A percentile compares a stretch with the other conserved stretches of the same genome.
phyloP scores from a whole-genome alignment of 1,284 basidiomycete species.

The Agroathelia rolfsii region DNA sequence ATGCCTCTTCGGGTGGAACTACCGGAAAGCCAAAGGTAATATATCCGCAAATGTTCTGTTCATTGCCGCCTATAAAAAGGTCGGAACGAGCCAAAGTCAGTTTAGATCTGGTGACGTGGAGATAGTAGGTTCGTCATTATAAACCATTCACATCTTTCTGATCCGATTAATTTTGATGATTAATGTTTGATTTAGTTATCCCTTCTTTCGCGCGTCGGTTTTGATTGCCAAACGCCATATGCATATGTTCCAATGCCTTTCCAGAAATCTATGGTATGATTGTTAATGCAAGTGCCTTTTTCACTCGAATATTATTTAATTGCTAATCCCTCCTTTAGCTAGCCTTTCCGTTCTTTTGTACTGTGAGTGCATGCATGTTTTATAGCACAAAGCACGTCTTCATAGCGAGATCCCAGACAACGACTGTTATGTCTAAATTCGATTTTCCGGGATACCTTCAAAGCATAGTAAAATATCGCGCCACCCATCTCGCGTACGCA shows the following conservation, averaged over 20 bases:
- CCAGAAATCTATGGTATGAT: conserved; percentile 67
- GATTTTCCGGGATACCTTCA: conserved; percentile 56
- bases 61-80: conserved; percentile 38
- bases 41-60: conserved; percentile 62
- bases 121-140: conserved; percentile 31
- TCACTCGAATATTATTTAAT: conserved; percentile 5
- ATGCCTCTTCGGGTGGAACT: conserved; percentile 75
- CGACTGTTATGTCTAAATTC: conserved; percentile 65
- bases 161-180: background rate
- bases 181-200: conserved; percentile 16
- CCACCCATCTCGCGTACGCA: conserved; percentile 54
- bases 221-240: conserved; percentile 12
- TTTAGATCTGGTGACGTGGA: conserved; percentile 47
- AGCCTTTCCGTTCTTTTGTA: conserved; percentile 44
- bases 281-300: conserved; percentile 35
- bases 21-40: conserved; percentile 68
- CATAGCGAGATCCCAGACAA: conserved; percentile 28
- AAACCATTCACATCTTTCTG: conserved; percentile 1
- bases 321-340: conserved; percentile 24
- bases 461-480: conserved; percentile 57
- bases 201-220: conserved; percentile 26
- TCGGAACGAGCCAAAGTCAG: conserved; percentile 39
- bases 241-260: conserved; percentile 19
- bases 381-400: conserved; percentile 4
- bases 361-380: conserved; percentile 28